These are phyloP conservation scores for Erucastrum elatum DNA, from an alignment of 345 rosid species.

Conservation along the genomic window DNA sequence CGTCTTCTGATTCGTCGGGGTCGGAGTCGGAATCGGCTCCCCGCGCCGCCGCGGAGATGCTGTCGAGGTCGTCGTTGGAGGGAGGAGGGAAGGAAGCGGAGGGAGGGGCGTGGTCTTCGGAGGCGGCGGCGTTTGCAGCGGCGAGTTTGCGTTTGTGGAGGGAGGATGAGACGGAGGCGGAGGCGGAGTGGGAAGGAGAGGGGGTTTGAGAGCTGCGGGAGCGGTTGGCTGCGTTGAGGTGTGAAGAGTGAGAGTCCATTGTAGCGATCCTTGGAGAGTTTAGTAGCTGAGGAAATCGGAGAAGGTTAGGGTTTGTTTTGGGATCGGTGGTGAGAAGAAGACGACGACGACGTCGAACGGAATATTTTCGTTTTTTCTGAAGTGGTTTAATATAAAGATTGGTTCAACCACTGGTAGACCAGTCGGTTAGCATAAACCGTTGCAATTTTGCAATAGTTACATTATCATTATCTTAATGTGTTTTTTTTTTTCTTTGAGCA, in stretches of 20 bases:
- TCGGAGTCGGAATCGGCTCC: constrained; percentile 80
- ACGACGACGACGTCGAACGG: neutral
- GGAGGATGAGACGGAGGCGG: constrained; percentile 92
- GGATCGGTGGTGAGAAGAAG: constrained; percentile 7
- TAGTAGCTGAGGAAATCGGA: constrained; percentile 15
- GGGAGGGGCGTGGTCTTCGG: constrained; percentile 77
- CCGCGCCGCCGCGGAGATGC: constrained; percentile 94
- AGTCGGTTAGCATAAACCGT: no score
- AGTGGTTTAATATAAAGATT: no score
- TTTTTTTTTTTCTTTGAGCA: no score
- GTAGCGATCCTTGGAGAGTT: neutral
- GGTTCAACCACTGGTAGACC: no score
- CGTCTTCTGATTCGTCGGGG: constrained; percentile 85
- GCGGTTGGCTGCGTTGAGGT: constrained; percentile 65
- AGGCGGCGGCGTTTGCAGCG: constrained; percentile 57
- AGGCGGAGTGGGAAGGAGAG: constrained; percentile 94
- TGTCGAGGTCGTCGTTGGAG: constrained; percentile 96
- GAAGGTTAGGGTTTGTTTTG: constrained; percentile 25
- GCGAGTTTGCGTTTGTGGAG: constrained; percentile 93
- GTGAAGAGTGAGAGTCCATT: constrained; percentile 77
- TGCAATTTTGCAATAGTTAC: no score
- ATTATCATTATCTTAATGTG: no score
- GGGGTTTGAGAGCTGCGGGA: constrained; percentile 89
- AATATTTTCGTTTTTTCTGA: no score
- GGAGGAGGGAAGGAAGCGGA: constrained; percentile 75